phyloP scores from a whole-genome alignment of 2,329 filamentous ascomycete species.

The Aschersonia sp. region DNA sequence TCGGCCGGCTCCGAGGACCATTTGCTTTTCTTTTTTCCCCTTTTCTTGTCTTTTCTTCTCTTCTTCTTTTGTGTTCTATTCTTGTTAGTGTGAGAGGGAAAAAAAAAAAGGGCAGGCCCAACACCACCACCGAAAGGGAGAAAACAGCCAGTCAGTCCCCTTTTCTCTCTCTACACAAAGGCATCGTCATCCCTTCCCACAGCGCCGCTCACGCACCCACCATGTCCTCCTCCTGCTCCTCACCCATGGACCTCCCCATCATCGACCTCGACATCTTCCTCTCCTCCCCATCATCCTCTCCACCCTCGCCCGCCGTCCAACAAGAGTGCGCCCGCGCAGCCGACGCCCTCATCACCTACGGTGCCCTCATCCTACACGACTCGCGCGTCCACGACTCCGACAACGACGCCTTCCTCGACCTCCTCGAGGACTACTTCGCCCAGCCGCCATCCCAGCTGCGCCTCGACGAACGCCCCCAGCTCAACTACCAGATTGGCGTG shows the following conservation, averaged over 20 bases:
- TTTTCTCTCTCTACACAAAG: neutral
- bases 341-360: conserved; percentile 42
- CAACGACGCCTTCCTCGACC: conserved; percentile 43
- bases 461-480: conserved; percentile 39
- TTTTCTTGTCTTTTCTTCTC: neutral
- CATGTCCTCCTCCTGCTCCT: conserved; percentile 3
- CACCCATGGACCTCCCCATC: conserved; percentile 42
- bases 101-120: neutral
- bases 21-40: neutral
- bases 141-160: neutral
- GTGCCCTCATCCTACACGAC: conserved; percentile 45
- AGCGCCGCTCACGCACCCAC: neutral
- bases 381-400: conserved; percentile 39
- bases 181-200: no score
- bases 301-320: conserved; percentile 23
- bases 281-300: conserved; percentile 17
- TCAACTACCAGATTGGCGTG: conserved; percentile 47
- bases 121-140: neutral
- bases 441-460: conserved; percentile 32
- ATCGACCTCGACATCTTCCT: conserved; percentile 46
- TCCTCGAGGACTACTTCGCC: conserved; percentile 51
- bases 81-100: neutral
- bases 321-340: conserved; percentile 40
- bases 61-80: neutral
- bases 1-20: no score